A percentile compares a stretch with the other conserved stretches of the same genome.
These are phyloP conservation scores for Citrus maxima DNA, from an alignment of 345 rosid species.

Conservation along the genomic window DNA sequence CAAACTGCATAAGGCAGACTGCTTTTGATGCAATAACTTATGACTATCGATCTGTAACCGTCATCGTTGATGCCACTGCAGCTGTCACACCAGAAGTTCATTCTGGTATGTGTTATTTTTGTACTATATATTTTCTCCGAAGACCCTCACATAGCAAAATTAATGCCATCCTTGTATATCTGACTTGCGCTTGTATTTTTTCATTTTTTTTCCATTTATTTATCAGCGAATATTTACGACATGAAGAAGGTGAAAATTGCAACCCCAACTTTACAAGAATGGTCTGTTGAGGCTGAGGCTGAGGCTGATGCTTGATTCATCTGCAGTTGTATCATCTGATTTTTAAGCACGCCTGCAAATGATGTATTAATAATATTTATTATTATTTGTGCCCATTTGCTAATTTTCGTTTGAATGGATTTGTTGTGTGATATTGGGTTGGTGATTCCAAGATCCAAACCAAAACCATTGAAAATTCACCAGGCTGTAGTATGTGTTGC, in stretches of 20 bases:
- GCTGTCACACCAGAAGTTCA: neutral
- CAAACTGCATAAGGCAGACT: slow-evolving; percentile 81
- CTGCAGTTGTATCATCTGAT: neutral
- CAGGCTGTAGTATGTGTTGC: neutral
- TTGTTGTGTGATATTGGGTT: neutral
- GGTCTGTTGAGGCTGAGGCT: slow-evolving; percentile 36
- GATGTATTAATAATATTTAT: neutral
- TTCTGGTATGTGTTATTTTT: neutral
- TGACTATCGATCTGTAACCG: neutral
- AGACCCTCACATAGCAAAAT: neutral
- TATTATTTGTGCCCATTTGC: too few relatives aligned
- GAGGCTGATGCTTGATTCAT: slow-evolving; percentile 32
- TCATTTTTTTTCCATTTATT: neutral
- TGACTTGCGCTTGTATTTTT: neutral
- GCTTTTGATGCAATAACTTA: slow-evolving; percentile 70
- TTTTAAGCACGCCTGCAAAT: neutral
- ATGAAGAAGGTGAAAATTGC: slow-evolving; percentile 70
- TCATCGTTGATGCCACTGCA: neutral
- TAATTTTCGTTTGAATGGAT: neutral
- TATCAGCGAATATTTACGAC: slow-evolving; percentile 69
- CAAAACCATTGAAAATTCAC: neutral
- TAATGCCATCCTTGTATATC: neutral
- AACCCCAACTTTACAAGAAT: slow-evolving; percentile 54
- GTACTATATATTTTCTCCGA: neutral
- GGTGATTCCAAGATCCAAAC: neutral